Evolutionary conservation across 805 yeast genomes (phyloP).

Genomic region (Ogataea methanolica): DNA sequence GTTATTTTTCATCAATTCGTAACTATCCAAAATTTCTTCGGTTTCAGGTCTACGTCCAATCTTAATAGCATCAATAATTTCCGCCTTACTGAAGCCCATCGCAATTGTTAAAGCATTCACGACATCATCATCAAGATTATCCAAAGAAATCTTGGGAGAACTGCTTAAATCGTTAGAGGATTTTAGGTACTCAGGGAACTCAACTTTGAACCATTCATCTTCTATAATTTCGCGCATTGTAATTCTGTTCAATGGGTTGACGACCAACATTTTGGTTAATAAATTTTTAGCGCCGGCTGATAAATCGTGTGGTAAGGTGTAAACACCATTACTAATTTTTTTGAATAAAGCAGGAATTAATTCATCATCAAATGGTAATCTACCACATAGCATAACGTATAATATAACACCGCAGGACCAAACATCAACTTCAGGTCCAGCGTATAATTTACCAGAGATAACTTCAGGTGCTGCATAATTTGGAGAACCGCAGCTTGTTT

Average conservation of each 20-base stretch:
- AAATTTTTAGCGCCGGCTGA: constrained; percentile 81
- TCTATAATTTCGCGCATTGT: constrained; percentile 89
- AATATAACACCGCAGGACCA: constrained; percentile 97
- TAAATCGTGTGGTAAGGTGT: constrained; percentile 81
- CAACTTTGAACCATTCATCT: constrained; percentile 88
- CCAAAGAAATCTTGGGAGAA: constrained; percentile 25
- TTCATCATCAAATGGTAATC: constrained; percentile 95
- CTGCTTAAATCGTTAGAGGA: constrained; percentile 44
- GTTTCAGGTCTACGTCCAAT: constrained; percentile 39
- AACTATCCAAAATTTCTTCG: constrained; percentile 83
- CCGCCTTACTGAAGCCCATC: constrained; percentile 87
- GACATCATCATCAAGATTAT: constrained; percentile 67
- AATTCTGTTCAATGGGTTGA: constrained; percentile 88
- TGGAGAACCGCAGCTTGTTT: constrained; percentile 95
- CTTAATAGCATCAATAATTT: constrained; percentile 63
- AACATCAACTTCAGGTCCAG: constrained; percentile 97
- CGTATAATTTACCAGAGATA: constrained; percentile 87
- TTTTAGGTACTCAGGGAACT: constrained; percentile 71
- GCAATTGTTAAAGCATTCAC: constrained; percentile 70
- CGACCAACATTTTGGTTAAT: constrained; percentile 87
- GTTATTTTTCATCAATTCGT: constrained; percentile 77
- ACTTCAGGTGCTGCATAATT: constrained; percentile 98
- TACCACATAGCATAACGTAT: constrained; percentile 93
- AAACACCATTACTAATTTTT: constrained; percentile 89
- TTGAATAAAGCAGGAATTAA: constrained; percentile 91